These are phyloP conservation scores for Triticum turgidum DNA, from an alignment of 176 grass and related monocot species.

Conservation along the genomic window DNA sequence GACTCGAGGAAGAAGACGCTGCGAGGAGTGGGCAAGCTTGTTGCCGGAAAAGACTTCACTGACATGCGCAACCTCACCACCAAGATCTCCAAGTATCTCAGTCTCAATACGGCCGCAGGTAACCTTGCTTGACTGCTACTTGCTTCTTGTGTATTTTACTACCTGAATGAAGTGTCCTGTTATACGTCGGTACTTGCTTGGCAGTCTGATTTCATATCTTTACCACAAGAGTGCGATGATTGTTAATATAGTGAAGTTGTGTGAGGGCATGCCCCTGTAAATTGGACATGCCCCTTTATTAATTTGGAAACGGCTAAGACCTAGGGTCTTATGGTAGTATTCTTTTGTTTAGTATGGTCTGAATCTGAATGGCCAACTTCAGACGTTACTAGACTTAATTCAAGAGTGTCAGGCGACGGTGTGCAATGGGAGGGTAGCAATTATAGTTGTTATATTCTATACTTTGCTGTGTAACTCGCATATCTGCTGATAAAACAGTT, in stretches of 20 bases:
- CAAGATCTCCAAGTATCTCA: background rate
- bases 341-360: background rate
- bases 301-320: background rate
- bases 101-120: background rate
- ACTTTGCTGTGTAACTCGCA: background rate
- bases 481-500: background rate
- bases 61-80: background rate
- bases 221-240: background rate
- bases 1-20: background rate
- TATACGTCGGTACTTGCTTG: background rate
- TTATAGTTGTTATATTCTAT: background rate
- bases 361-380: background rate
- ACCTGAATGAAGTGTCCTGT: background rate
- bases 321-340: background rate
- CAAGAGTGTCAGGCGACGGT: background rate
- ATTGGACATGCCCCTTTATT: background rate
- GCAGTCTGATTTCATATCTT: background rate
- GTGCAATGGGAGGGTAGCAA: background rate
- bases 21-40: background rate
- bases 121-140: background rate
- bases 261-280: background rate
- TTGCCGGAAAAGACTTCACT: background rate
- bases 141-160: background rate
- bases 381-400: background rate
- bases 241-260: background rate